These are phyloP conservation scores for Starmerella lactis-condensi DNA, from an alignment of 805 yeast species.

Conservation along the genomic window DNA sequence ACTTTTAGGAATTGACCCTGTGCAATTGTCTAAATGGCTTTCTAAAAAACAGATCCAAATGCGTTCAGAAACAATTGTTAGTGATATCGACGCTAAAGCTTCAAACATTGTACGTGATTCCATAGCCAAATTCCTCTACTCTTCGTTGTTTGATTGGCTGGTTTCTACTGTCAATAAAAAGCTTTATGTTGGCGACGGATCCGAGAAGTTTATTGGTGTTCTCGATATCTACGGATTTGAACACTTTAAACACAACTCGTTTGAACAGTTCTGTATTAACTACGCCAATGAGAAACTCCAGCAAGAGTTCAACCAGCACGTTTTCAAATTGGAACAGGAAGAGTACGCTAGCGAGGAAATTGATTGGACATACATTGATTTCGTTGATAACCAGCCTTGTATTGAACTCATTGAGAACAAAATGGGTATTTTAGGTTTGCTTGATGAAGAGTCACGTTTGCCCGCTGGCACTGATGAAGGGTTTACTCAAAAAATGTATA, in stretches of 20 bases:
- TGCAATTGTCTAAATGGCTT: slow-evolving; percentile 69
- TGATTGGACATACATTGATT: slow-evolving; percentile 92
- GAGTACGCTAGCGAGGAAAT: slow-evolving; percentile 83
- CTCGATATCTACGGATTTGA: slow-evolving; percentile 95
- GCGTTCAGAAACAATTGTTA: slow-evolving; percentile 77
- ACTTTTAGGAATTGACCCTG: slow-evolving; percentile 60
- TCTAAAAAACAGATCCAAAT: slow-evolving; percentile 81
- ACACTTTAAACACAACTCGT: slow-evolving; percentile 82
- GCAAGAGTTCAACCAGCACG: slow-evolving; percentile 94
- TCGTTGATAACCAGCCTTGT: slow-evolving; percentile 93
- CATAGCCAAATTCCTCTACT: slow-evolving; percentile 84
- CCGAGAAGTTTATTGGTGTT: slow-evolving; percentile 82
- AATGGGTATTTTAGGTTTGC: slow-evolving; percentile 67
- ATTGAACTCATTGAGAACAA: slow-evolving; percentile 77
- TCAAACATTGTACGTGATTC: slow-evolving; percentile 89
- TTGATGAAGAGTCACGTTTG: slow-evolving; percentile 88
- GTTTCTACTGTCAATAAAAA: slow-evolving; percentile 68
- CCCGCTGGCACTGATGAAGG: slow-evolving; percentile 88
- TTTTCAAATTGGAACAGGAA: slow-evolving; percentile 90
- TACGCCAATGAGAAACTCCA: slow-evolving; percentile 93
- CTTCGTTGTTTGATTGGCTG: slow-evolving; percentile 89
- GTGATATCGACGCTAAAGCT: slow-evolving; percentile 64
- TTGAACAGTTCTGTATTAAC: slow-evolving; percentile 93
- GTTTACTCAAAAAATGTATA: slow-evolving; percentile 80
- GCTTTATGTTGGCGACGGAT: slow-evolving; percentile 26